These are phyloP conservation scores for Microsporum audouinii DNA, from an alignment of 2,329 filamentous ascomycete genomes.

Conservation along the genomic window DNA sequence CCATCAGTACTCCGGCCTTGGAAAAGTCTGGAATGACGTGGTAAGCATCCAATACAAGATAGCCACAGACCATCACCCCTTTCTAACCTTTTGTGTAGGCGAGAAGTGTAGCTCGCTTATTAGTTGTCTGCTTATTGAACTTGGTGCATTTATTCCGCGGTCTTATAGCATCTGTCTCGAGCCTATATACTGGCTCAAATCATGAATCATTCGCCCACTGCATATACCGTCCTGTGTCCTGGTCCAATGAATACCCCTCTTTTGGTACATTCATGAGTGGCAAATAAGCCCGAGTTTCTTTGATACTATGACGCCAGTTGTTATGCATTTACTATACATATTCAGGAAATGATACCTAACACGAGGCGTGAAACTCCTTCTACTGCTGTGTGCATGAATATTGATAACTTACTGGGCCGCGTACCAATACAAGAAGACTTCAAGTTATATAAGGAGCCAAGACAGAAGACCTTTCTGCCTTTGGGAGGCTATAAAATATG, in stretches of 20 bases:
- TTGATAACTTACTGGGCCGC: not conserved
- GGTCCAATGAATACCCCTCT: not conserved
- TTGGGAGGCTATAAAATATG: not conserved
- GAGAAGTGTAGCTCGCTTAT: slow-evolving; percentile 1
- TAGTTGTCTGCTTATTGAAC: not conserved
- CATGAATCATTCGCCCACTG: not conserved
- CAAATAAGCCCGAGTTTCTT: not conserved
- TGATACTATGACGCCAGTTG: not conserved
- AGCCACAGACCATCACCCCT: not conserved
- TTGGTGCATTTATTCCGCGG: not conserved
- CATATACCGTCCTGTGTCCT: too few relatives aligned
- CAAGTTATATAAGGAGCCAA: not conserved
- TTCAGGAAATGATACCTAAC: not conserved
- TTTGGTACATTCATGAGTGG: not conserved
- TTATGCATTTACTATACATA: not conserved
- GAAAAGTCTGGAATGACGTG: slow-evolving; percentile 26
- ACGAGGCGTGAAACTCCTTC: not conserved
- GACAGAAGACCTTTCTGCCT: not conserved
- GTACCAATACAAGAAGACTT: not conserved
- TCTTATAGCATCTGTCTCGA: not conserved
- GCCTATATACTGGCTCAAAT: not conserved
- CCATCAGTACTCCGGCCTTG: slow-evolving; percentile 29
- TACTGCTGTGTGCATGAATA: not conserved
- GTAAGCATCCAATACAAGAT: slow-evolving; percentile 18
- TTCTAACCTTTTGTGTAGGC: not conserved